A percentile compares a stretch with the other conserved stretches of the same genome.
phyloP scores from a whole-genome alignment of 2,329 filamentous ascomycete species.

The Chaetomiaceae sp. region DNA sequence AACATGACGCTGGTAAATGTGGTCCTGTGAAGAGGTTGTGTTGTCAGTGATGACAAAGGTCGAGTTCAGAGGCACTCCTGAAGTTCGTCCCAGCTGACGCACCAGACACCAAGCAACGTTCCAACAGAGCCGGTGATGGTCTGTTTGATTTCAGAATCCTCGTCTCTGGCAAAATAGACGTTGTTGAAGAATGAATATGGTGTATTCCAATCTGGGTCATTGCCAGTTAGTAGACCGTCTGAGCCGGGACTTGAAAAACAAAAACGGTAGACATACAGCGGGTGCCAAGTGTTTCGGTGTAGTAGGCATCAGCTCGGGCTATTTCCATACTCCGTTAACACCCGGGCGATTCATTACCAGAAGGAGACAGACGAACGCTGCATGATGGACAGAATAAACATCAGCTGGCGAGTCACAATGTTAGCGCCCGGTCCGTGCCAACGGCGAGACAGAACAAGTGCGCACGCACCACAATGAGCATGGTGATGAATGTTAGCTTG shows the following conservation, averaged over 20 bases:
- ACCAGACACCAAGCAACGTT: constrained; percentile 35
- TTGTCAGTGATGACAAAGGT: no score
- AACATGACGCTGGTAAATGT: constrained; percentile 34
- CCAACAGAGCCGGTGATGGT: constrained; percentile 31
- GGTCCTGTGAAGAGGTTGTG: constrained; percentile 25
- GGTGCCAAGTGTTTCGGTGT: constrained; percentile 30
- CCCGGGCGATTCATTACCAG: neutral
- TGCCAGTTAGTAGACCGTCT: neutral
- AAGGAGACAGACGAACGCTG: constrained; percentile 25
- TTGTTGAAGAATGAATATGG: constrained; percentile 36
- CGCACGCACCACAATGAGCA: constrained; percentile 27
- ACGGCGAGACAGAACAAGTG: neutral
- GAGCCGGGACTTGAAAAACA: neutral
- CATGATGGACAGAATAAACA: constrained; percentile 34
- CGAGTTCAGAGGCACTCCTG: neutral
- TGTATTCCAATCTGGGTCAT: constrained; percentile 16
- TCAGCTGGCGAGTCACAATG: constrained; percentile 18
- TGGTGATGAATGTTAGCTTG: constrained; percentile 32
- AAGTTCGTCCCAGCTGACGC: constrained; percentile 6
- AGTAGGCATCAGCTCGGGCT: constrained; percentile 34
- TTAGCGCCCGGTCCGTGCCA: neutral
- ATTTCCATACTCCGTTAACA: neutral
- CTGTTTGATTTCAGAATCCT: constrained; percentile 25
- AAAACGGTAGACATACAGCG: constrained; percentile 28
- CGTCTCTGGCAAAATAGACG: constrained; percentile 29